Conservation (phyloP, 306 rosid species). For the Begonia peltatifolia region DNA sequence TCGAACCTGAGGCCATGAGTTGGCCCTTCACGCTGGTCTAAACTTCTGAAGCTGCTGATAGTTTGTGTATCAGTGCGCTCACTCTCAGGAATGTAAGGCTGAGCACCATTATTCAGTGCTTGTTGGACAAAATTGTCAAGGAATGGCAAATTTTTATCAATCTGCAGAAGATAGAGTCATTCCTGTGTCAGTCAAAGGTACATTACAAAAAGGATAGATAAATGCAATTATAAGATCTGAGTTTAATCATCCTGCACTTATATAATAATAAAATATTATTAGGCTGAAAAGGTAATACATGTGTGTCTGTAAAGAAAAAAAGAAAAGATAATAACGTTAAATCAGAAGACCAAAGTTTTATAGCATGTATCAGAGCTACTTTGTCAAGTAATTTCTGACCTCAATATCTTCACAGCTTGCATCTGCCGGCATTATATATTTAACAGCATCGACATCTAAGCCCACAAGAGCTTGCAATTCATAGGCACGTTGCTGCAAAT, state of each 20-base stretch:
- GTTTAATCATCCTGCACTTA: too few relatives aligned
- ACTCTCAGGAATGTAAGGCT: conserved; percentile 58
- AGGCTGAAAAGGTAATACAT: too few relatives aligned
- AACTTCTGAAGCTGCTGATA: conserved; percentile 34
- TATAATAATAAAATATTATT: too few relatives aligned
- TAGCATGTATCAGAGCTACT: neutral
- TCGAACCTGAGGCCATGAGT: conserved; percentile 64
- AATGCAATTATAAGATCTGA: too few relatives aligned
- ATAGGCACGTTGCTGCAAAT: conserved; percentile 89
- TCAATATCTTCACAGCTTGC: conserved; percentile 79
- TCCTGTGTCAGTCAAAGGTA: too few relatives aligned
- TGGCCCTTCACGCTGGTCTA: conserved; percentile 45
- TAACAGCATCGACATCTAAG: conserved; percentile 43
- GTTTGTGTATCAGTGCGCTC: conserved; percentile 33
- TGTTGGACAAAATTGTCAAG: conserved; percentile 49
- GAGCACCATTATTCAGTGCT: conserved; percentile 65
- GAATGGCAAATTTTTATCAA: conserved; percentile 53
- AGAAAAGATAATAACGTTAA: too few relatives aligned
- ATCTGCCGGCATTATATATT: conserved; percentile 47
- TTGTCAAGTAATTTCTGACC: conserved; percentile 28
- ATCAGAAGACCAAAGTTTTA: too few relatives aligned
- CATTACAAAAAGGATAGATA: too few relatives aligned
- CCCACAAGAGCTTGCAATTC: conserved; percentile 60
- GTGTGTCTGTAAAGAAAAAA: too few relatives aligned
- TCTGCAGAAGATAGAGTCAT: conserved; percentile 20